Evolutionary conservation across 164 flowering plant species (phyloP).

Genomic region (Piper longum): DNA sequence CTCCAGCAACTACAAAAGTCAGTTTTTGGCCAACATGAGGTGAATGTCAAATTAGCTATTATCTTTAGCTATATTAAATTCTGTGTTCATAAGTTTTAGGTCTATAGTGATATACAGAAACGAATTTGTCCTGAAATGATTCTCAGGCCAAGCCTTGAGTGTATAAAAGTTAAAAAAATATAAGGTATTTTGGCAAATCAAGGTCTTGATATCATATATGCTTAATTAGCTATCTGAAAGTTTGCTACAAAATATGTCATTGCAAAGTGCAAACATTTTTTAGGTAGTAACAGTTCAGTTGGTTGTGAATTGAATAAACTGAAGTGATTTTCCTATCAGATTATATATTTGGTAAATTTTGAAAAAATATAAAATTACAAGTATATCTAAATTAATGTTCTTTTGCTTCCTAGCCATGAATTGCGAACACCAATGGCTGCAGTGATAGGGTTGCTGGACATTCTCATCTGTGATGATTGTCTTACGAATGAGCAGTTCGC

Average conservation of each 20-base stretch:
- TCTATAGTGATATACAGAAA: background rate
- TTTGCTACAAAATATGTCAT: no score
- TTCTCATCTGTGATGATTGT: slow-evolving; percentile 72
- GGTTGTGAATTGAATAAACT: background rate
- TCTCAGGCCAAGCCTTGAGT: no score
- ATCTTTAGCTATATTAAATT: background rate
- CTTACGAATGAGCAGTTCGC: slow-evolving; percentile 80
- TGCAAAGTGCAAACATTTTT: no score
- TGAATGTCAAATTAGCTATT: slow-evolving; percentile 9
- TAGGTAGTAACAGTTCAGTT: no score
- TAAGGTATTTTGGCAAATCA: no score
- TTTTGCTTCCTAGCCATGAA: slow-evolving; percentile 56
- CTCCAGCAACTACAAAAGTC: slow-evolving; percentile 95
- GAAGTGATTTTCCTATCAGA: background rate
- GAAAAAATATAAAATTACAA: no score
- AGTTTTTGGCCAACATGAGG: slow-evolving; percentile 92
- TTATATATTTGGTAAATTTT: no score
- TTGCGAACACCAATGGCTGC: slow-evolving; percentile 99
- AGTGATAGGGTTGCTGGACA: slow-evolving; percentile 90
- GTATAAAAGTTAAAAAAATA: no score
- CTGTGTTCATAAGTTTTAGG: background rate
- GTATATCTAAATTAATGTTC: background rate
- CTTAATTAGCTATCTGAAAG: no score
- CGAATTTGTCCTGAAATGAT: no score
- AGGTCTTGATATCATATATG: no score